Base-by-base conservation (phyloP, 495 filamentous ascomycete species). In the Penicillium soppii region DNA sequence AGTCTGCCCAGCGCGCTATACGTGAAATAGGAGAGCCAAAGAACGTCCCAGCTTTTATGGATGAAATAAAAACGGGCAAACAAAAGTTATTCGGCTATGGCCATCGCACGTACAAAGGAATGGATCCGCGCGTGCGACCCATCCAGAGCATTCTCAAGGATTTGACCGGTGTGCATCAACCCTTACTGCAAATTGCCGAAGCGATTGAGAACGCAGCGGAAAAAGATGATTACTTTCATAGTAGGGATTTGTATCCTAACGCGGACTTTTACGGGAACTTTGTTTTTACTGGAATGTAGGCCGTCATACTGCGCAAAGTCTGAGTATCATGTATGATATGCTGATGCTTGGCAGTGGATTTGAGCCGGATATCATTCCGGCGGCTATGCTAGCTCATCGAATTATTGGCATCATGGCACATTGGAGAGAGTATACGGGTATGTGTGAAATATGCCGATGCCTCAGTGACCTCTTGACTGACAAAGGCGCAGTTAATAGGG, bases 1-100 rank as follows among this genome's bases (percentile, higher is more conserved):
- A 84, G 33, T 72, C 74, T 0, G 82, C 81, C 7, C 77, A 80
- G 57, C 68, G 68, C 12, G 73, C 75, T 26, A 58, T 79, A 13
- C 57, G 64, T 40, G 64, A 71, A 20, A 76, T 84, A 16, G 74
- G 73, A 13, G 65, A 54, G 2, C 56, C 70, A 7, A 70, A 73
- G 3, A 72, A 73, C 21, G 75, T 82, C 3, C 76, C 74, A 0
- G 51, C 54, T 0, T 75, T 79, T 39, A 67, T 85, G 13, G 71
- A 69, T 10, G 63, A 69, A 7, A 78, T 84, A 25, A 83, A 82
- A 59, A 37, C 63, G 12, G 74, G 76, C 25, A 72, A 76, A 41
- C 63, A 68, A 21, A 80, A 79, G 33, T 59, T 84, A 2, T 82
- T 80, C 47, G 82, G 81, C n/a, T 82, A 81, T 50, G 82, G 82